Conservation (phyloP, 768 basidiomycete genomes). For the Serendipita vermifera region DNA sequence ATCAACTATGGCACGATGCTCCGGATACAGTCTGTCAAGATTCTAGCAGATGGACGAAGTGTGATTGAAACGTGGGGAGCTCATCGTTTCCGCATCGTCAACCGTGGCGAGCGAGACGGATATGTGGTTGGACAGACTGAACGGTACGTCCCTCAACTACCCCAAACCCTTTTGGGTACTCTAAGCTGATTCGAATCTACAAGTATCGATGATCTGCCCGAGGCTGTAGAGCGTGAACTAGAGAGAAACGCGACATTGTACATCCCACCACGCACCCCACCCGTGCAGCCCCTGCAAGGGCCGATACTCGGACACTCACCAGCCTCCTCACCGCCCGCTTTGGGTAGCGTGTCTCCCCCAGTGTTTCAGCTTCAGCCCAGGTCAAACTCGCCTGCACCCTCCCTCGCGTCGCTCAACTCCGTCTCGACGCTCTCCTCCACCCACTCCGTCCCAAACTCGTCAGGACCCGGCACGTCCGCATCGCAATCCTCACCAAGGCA, state of each 20-base stretch:
- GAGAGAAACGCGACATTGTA: constrained; percentile 21
- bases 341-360: background rate
- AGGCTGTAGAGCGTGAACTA: constrained; percentile 28
- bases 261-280: background rate
- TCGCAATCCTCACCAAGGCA: background rate
- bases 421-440: background rate
- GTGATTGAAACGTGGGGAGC: constrained; percentile 64
- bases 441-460: background rate
- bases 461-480: background rate
- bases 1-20: constrained; percentile 78
- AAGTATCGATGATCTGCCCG: constrained; percentile 30
- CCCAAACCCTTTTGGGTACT: constrained; percentile 9
- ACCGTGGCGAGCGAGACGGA: constrained; percentile 73
- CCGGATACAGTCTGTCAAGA: constrained; percentile 72
- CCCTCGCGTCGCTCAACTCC: background rate
- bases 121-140: constrained; percentile 81
- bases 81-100: constrained; percentile 74
- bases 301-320: background rate
- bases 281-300: background rate
- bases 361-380: background rate
- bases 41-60: constrained; percentile 80
- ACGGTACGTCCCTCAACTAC: constrained; percentile 22
- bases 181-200: background rate
- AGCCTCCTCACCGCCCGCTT: no score
- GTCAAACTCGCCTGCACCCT: background rate